Conservation (phyloP, 2,329 filamentous ascomycete species). For the Hypoxylon sp. region DNA sequence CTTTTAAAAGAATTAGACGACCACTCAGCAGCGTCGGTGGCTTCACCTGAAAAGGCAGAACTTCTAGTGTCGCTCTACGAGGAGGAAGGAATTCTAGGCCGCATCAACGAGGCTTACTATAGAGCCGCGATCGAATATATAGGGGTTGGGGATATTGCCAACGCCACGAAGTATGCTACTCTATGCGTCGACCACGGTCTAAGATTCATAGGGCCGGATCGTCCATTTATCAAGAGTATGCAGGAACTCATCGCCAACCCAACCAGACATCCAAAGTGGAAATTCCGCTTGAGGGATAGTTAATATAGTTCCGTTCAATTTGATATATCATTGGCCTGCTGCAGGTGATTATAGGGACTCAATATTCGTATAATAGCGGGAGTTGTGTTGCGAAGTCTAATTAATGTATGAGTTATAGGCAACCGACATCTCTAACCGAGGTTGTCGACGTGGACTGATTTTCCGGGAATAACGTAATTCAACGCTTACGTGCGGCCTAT, state of each 20-base stretch:
- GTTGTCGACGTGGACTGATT: neutral
- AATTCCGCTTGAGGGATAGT: conserved; percentile 26
- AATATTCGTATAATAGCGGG: too few species aligned
- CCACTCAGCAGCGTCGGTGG: conserved; percentile 48
- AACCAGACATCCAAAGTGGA: conserved; percentile 47
- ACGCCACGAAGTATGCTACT: conserved; percentile 52
- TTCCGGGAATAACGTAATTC: neutral
- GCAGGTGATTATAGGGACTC: too few species aligned
- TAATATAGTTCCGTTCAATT: neutral
- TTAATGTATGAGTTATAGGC: neutral
- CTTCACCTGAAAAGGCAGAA: conserved; percentile 54
- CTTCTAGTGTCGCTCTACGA: conserved; percentile 54
- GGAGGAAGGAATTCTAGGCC: conserved; percentile 52
- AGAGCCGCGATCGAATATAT: conserved; percentile 57
- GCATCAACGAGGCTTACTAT: conserved; percentile 54
- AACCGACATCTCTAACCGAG: neutral
- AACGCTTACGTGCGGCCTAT: neutral
- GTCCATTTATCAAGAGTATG: conserved; percentile 51
- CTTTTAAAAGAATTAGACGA: conserved; percentile 53
- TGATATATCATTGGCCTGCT: neutral
- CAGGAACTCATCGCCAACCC: conserved; percentile 50
- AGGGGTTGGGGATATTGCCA: conserved; percentile 51
- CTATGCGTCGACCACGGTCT: conserved; percentile 47
- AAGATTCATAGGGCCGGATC: conserved; percentile 51
- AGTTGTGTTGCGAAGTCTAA: neutral